Conservation (phyloP, 345 rosid species). For the Turritis glabra region DNA sequence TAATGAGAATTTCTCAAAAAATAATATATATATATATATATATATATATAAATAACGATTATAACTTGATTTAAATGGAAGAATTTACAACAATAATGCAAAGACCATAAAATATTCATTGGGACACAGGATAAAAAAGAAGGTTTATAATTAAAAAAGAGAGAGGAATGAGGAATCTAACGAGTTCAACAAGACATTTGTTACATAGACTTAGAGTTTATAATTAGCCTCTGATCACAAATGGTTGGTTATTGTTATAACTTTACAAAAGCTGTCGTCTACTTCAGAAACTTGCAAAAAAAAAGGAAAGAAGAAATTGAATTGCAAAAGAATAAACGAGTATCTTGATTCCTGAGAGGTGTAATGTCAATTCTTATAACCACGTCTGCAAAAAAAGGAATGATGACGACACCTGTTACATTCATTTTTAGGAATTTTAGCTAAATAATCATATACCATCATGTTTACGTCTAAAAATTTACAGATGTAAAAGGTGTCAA, state of each 20-base stretch:
- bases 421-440: background rate
- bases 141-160: background rate
- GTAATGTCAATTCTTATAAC: slow-evolving; percentile 11
- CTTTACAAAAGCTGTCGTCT: slow-evolving; percentile 3
- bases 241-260: slow-evolving; percentile 11
- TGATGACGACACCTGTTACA: slow-evolving; percentile 6
- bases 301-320: background rate
- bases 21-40: too few relatives aligned
- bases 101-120: background rate
- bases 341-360: slow-evolving; percentile 9
- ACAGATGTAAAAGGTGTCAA: slow-evolving; percentile 14
- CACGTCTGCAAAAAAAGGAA: background rate
- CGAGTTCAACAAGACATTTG: background rate
- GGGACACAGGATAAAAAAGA: background rate
- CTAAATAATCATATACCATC: background rate
- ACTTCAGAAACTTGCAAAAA: background rate
- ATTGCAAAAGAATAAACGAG: background rate
- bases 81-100: background rate
- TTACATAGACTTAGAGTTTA: background rate
- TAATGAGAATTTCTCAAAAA: too few relatives aligned
- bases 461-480: background rate
- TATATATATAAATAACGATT: background rate
- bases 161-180: background rate
- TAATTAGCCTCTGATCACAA: slow-evolving; percentile 16
- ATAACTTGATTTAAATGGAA: background rate